Conservation (phyloP, 768 basidiomycete genomes). For the Cantharellus anzutake region DNA sequence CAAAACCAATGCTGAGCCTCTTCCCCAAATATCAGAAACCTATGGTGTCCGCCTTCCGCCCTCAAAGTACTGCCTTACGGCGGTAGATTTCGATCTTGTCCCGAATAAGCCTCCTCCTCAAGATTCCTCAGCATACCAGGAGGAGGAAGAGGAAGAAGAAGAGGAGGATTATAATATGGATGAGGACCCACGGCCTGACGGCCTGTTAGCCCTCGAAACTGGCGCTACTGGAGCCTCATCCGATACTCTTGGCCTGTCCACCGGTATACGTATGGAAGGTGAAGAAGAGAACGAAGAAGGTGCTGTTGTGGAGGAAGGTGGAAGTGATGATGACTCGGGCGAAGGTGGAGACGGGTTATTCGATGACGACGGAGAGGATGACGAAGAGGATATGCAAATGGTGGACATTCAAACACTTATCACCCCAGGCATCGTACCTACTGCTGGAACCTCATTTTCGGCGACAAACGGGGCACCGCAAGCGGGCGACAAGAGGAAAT, state of each 20-base stretch:
- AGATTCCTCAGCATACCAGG: constrained; percentile 52
- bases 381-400: constrained; percentile 62
- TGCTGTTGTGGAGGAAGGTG: constrained; percentile 54
- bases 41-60: constrained; percentile 74
- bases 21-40: constrained; percentile 73
- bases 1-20: constrained; percentile 61
- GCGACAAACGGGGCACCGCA: constrained; percentile 23
- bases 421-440: not conserved
- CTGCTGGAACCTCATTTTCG: not conserved
- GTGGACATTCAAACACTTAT: constrained; percentile 39
- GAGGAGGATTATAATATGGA: constrained; percentile 42
- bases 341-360: constrained; percentile 26
- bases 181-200: constrained; percentile 12
- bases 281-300: not conserved
- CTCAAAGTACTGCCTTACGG: constrained; percentile 41
- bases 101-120: constrained; percentile 54
- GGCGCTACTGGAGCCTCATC: not conserved
- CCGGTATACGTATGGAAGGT: not conserved
- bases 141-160: constrained; percentile 55
- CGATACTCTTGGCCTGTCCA: not conserved
- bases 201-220: constrained; percentile 1
- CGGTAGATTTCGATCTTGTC: constrained; percentile 71
- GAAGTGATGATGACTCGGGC: constrained; percentile 44
- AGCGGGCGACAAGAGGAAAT: constrained; percentile 53
- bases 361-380: constrained; percentile 21